Evolutionary conservation across 495 filamentous ascomycete species (phyloP).

Genomic region (Tuber indicum): DNA sequence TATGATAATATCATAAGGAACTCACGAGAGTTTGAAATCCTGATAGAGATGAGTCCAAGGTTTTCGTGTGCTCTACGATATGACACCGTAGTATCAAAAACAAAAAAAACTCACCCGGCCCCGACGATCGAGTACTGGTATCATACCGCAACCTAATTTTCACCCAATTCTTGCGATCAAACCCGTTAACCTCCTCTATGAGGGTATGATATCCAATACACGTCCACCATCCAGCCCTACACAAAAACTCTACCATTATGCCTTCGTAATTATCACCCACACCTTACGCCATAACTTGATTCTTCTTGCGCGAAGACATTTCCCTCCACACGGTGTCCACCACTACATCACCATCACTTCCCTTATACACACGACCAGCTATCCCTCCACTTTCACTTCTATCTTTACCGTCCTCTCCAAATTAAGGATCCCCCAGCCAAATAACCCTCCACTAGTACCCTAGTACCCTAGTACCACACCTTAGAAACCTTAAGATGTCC

Average conservation of each 20-base stretch:
- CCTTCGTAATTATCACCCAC: background rate
- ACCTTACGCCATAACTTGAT: background rate
- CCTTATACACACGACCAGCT: too few relatives aligned
- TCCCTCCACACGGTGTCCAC: background rate
- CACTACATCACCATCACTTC: background rate
- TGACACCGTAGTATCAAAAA: background rate
- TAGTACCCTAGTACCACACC: background rate
- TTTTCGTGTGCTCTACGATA: background rate
- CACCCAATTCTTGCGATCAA: background rate
- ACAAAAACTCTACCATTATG: background rate
- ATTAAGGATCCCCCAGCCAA: background rate
- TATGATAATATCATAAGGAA: too few relatives aligned
- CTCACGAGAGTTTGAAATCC: background rate
- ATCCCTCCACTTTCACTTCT: background rate
- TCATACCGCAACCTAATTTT: background rate
- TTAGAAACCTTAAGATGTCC: background rate
- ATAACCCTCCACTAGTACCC: background rate
- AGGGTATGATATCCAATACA: background rate
- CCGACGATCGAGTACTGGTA: background rate
- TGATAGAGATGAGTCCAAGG: background rate
- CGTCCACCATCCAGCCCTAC: background rate
- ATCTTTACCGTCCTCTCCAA: background rate
- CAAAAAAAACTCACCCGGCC: background rate
- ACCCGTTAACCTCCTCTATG: background rate
- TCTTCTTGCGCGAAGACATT: background rate